These are phyloP conservation scores for Capsicum rhomboideum DNA, from an alignment of 257 asterid species.

Conservation along the genomic window DNA sequence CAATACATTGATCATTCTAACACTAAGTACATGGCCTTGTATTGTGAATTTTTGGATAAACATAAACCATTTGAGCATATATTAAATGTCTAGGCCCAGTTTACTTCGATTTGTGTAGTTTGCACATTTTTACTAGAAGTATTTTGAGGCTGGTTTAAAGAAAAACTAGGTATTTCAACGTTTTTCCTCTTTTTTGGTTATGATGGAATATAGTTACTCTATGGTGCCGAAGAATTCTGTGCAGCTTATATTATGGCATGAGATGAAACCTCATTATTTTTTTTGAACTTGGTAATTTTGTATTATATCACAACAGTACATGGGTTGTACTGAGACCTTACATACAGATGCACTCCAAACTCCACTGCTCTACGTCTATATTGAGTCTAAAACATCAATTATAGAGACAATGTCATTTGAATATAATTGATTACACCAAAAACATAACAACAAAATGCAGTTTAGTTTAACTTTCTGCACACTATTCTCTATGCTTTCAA, in stretches of 20 bases:
- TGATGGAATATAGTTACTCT: neutral
- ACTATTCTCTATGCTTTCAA: too few relatives aligned
- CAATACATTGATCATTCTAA: neutral
- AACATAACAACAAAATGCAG: too few relatives aligned
- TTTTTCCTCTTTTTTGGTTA: neutral
- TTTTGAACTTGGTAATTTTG: too few relatives aligned
- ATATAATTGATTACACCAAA: too few relatives aligned
- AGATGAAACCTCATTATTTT: too few relatives aligned
- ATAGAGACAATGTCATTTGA: too few relatives aligned
- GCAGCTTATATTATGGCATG: neutral
- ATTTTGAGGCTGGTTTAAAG: neutral
- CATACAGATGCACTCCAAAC: too few relatives aligned
- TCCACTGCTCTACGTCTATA: too few relatives aligned
- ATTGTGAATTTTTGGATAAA: neutral
- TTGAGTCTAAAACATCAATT: too few relatives aligned
- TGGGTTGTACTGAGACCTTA: too few relatives aligned
- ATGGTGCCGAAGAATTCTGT: neutral
- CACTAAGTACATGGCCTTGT: neutral
- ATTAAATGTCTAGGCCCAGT: neutral
- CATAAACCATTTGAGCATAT: neutral
- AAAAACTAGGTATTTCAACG: neutral
- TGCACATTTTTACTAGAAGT: neutral
- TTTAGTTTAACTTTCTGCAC: too few relatives aligned
- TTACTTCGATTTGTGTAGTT: neutral
- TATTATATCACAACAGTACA: too few relatives aligned